Evolutionary conservation across 1,284 basidiomycete genomes (phyloP), one percentile per base, ranked within the genome.

Genomic region (Cutaneotrichosporon sp.): DNA sequence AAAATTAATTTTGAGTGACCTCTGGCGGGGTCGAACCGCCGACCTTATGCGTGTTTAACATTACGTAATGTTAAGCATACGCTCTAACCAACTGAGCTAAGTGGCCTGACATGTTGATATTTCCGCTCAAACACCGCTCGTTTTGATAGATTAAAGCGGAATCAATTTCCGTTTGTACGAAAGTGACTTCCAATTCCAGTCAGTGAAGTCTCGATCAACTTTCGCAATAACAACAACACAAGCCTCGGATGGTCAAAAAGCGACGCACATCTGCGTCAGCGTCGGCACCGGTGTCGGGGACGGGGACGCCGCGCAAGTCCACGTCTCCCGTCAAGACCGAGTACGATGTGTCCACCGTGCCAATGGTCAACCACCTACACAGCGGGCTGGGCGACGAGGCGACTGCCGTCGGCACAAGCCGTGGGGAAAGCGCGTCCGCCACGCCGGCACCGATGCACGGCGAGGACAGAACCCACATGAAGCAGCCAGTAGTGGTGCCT

Each of bases 401-500:
- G 5, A 24, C 32, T 4, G 45, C 32, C n/a, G 32, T 17, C 5
- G 45, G 33, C 14, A 17, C 24, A n/a, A 34, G 19, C 20, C 19
- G 33, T 24, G 34, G 20, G 4, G 35, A 45, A 17, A 55, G 52
- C 39, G 47, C 49, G 10, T 49, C 54, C 44, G 51, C 55, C 5
- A 68, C 63, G 4, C 62, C 62, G 0, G 57, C 59, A 2, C 56
- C 56, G 2, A 46, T 42, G 7, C 14, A 16, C 6, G 52, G 52
- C 3, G 51, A 49, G 6, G 62, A 64, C 20, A 32, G 51, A n/a
- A 50, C 42, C 2, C 45, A 51, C 4, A 61, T 62, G 3, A 56
- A 51, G 46, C 48, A 34, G 12, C 62, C 65, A 2, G 54, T 38
- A 0, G 53, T 67, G 6, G 61, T 68, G 0, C 51, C 61, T 3